Percentiles rank a stretch among this genome's conserved stretches.
Conservation (phyloP, 2,329 filamentous ascomycete genomes). For the Trichoderma koningiopsis region DNA sequence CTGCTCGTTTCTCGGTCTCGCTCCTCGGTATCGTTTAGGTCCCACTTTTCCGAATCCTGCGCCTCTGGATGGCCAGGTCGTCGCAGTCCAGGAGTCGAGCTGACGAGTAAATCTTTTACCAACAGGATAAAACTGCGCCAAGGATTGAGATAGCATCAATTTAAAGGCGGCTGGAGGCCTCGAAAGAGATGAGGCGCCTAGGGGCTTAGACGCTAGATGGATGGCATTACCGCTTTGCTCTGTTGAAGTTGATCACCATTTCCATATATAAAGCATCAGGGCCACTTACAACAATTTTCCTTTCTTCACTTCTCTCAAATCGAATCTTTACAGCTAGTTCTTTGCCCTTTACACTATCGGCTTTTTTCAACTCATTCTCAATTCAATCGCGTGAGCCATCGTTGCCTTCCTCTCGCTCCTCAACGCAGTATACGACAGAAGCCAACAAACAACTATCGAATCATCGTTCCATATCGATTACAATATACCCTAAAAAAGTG, state of each 20-base stretch:
- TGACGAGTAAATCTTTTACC: background rate
- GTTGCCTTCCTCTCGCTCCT: background rate
- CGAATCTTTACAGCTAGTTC: background rate
- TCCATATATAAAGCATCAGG: background rate
- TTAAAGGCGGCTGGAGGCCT: background rate
- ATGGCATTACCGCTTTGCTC: background rate
- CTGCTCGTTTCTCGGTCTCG: conserved; percentile 9
- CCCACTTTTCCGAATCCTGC: background rate
- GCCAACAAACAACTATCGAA: background rate
- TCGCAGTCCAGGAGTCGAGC: background rate
- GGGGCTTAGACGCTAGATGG: background rate
- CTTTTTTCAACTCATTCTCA: background rate
- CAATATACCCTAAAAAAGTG: background rate
- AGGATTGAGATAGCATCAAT: background rate
- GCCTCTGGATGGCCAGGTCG: background rate
- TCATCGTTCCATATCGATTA: background rate
- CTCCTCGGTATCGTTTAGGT: conserved; percentile 27
- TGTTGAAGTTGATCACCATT: background rate
- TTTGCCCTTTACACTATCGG: background rate
- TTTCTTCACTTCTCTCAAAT: background rate
- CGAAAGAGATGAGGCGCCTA: background rate
- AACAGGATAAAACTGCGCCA: background rate
- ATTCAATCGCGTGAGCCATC: too few relatives aligned
- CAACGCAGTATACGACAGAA: background rate
- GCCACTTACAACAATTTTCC: background rate